A percentile compares a stretch with the other conserved stretches of the same genome.
These are phyloP conservation scores for Pseudozyma thailandica DNA, from an alignment of 1,284 basidiomycete genomes.

Conservation along the genomic window DNA sequence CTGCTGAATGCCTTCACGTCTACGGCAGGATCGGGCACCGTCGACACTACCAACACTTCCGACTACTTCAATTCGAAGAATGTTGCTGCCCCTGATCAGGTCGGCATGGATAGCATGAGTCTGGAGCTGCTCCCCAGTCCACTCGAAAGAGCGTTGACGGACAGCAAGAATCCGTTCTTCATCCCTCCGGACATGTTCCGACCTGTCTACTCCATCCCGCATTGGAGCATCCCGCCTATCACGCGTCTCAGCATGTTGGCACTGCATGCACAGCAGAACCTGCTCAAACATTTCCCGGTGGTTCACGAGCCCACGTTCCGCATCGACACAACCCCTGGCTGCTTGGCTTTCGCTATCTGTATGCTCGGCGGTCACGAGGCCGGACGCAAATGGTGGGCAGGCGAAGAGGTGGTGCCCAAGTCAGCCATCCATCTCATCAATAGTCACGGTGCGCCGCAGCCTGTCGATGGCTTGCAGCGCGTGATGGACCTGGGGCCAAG, in stretches of 20 bases:
- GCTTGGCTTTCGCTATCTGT: slow-evolving; percentile 57
- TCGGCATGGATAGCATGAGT: slow-evolving; percentile 13
- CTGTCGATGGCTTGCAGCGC: slow-evolving; percentile 5
- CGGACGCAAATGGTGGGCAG: slow-evolving; percentile 60
- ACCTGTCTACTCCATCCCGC: slow-evolving; percentile 54
- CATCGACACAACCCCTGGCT: slow-evolving; percentile 56
- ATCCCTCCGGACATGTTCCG: slow-evolving; percentile 56
- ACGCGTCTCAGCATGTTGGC: slow-evolving; percentile 57
- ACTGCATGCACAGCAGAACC: slow-evolving; percentile 58
- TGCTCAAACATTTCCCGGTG: slow-evolving; percentile 61
- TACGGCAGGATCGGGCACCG: slow-evolving; percentile 30
- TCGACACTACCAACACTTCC: slow-evolving; percentile 30
- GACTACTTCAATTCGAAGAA: slow-evolving; percentile 50
- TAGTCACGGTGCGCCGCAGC: slow-evolving; percentile 15
- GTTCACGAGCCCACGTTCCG: slow-evolving; percentile 62
- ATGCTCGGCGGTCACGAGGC: slow-evolving; percentile 59
- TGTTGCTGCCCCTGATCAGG: slow-evolving; percentile 7
- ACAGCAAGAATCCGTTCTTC: slow-evolving; percentile 57
- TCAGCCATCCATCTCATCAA: slow-evolving; percentile 39
- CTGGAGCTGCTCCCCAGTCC: slow-evolving; percentile 22
- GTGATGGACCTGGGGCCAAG: slow-evolving; percentile 19
- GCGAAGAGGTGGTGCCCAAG: slow-evolving; percentile 57
- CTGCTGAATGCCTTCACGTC: slow-evolving; percentile 47
- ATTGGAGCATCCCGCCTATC: slow-evolving; percentile 57
- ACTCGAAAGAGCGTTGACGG: slow-evolving; percentile 50